Conservation (phyloP, 2,329 filamentous ascomycete genomes). For the Diaporthe australafricana region DNA sequence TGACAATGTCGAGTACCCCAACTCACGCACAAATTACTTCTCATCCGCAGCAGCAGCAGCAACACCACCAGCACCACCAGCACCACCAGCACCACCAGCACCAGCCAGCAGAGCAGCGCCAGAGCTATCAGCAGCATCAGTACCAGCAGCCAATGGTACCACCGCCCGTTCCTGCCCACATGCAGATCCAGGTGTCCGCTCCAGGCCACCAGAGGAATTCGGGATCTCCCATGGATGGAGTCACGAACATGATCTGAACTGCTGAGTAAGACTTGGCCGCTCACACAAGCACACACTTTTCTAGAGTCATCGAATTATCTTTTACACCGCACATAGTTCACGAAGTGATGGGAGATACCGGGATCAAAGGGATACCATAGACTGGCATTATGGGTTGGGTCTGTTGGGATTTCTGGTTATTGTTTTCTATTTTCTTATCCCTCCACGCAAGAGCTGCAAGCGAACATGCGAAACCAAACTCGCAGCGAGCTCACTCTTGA, state of each 20-base stretch:
- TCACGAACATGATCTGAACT: slow-evolving; percentile 60
- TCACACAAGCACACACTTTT: slow-evolving; percentile 14
- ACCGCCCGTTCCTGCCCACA: slow-evolving; percentile 39
- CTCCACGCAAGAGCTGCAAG: slow-evolving; percentile 11
- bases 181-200: slow-evolving; percentile 43
- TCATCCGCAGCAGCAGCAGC: slow-evolving; percentile 39
- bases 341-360: slow-evolving; percentile 25
- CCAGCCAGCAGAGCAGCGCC: slow-evolving; percentile 38
- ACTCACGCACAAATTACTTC: slow-evolving; percentile 43
- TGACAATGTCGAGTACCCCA: slow-evolving; percentile 52
- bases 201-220: slow-evolving; percentile 46
- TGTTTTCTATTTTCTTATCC: neutral
- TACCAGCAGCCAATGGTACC: slow-evolving; percentile 36
- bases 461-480: neutral
- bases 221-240: slow-evolving; percentile 52
- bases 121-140: slow-evolving; percentile 35
- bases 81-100: slow-evolving; percentile 37
- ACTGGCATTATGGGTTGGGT: slow-evolving; percentile 21
- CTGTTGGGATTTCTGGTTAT: neutral
- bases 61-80: slow-evolving; percentile 38
- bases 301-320: slow-evolving; percentile 20
- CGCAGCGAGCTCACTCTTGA: neutral
- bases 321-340: slow-evolving; percentile 26
- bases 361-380: slow-evolving; percentile 26
- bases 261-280: neutral